Conservation (phyloP, 2,329 filamentous ascomycete species). For the Delphinella strobiligena region DNA sequence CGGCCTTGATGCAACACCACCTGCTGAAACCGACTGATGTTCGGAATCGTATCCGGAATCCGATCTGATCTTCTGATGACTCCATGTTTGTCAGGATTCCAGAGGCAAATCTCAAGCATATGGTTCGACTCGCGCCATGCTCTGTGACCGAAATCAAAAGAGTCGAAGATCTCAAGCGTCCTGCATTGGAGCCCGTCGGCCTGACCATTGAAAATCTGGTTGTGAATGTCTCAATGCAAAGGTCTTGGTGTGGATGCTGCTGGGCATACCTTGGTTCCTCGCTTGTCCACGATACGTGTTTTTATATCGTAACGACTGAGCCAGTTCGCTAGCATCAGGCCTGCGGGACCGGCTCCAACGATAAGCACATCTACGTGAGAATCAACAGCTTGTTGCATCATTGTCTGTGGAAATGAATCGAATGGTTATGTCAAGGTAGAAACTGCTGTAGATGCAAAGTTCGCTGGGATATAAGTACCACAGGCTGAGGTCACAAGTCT, state of each 20-base stretch:
- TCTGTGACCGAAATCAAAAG: slow-evolving; percentile 53
- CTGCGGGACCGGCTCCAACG: slow-evolving; percentile 22
- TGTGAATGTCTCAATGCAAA: no score
- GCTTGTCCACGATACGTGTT: slow-evolving; percentile 29
- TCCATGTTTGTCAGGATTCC: slow-evolving; percentile 50
- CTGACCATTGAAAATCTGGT: no score
- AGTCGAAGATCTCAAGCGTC: slow-evolving; percentile 62
- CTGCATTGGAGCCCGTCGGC: slow-evolving; percentile 50
- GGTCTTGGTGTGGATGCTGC: background rate
- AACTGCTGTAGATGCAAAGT: no score
- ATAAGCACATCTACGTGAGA: slow-evolving; percentile 18
- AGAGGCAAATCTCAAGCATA: slow-evolving; percentile 52
- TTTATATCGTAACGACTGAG: slow-evolving; percentile 28
- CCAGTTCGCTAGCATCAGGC: slow-evolving; percentile 29
- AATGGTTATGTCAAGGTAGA: no score
- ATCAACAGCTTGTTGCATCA: no score
- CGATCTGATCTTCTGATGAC: slow-evolving; percentile 45
- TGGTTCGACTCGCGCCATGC: slow-evolving; percentile 56
- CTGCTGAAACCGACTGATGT: slow-evolving; percentile 56
- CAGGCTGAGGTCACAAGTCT: no score
- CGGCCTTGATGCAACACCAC: slow-evolving; percentile 56
- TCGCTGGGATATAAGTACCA: no score
- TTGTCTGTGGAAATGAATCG: no score
- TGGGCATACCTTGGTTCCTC: slow-evolving; percentile 26
- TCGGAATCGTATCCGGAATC: slow-evolving; percentile 50